Evolutionary conservation across 441 rosid genomes (phyloP), one percentile per base, ranked within the genome.

Genomic region (Syzygium malaccense): DNA sequence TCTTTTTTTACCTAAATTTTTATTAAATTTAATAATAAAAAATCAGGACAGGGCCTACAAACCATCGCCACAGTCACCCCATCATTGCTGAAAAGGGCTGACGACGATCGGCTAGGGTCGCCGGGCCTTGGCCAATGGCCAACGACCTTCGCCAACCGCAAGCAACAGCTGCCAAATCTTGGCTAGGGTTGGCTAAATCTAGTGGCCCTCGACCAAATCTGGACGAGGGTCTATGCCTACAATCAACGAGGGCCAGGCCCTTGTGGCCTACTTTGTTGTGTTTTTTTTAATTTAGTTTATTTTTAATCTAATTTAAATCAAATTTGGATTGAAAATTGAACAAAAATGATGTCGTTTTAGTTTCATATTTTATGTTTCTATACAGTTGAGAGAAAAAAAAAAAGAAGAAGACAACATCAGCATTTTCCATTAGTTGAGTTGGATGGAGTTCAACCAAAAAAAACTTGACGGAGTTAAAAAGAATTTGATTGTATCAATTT

Each of bases 91-190:
- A 4, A 18, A 55, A 55, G 56, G 20, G 15, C 56, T 3, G 13
- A 1, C 14, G 30, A 58, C 13, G 30, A 2, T 58, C 7, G 6
- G 7, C 17, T 58, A 1, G 23, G 18, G 10, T 62, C 17, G 33
- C 2, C 4, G 0, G 3, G 68, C 68, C 33, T 62, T 28, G 33
- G 68, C 9, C 33, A 62, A 62, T n/a, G 15, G 33, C 33, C 0
- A 0, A n/a, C 19, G 3, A 14, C 68, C 68, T 62, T 62, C 8
- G 10, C 28, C 4, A 0, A n/a, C 7, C 0, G 4, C n/a, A 62
- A 8, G 26, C 2, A 0, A 18, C 7, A 48, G 25, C 10, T 4
- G 3, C 26, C 1, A 9, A 6, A 68, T 68, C 48, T 68, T 68
- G 12, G 45, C 33, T 68, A 20, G 79, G 0, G 14, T 4, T 33